Evolutionary conservation across 2,329 filamentous ascomycete species (phyloP).

Genomic region (Fusarium penzigii): DNA sequence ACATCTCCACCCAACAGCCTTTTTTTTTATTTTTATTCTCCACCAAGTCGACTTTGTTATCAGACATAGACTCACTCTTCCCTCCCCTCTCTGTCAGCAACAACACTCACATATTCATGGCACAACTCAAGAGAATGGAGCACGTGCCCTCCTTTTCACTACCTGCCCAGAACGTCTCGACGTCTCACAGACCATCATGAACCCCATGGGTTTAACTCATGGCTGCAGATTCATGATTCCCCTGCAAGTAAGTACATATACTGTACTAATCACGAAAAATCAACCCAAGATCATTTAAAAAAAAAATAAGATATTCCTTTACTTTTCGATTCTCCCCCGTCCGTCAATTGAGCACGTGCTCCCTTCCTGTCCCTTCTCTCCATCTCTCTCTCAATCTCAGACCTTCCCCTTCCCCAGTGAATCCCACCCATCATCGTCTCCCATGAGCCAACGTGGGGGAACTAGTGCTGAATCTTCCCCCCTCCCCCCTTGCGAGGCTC

Average conservation of each 20-base stretch:
- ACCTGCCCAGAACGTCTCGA: no score
- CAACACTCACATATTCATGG: no score
- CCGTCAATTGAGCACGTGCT: conserved; percentile 26
- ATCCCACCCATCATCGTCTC: conserved; percentile 30
- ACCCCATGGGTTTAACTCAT: no score
- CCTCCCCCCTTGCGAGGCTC: conserved; percentile 15
- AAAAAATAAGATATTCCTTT: conserved; percentile 1
- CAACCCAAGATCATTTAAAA: conserved; percentile 9
- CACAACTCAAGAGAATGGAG: no score
- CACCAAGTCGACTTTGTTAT: not conserved
- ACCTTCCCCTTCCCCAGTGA: conserved; percentile 6
- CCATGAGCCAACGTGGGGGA: conserved; percentile 29
- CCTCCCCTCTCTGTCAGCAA: no score
- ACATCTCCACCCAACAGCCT: not conserved
- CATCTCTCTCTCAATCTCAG: conserved; percentile 11
- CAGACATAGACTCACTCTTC: not conserved
- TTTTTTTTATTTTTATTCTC: not conserved
- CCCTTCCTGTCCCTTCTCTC: conserved; percentile 11
- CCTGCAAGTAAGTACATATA: no score
- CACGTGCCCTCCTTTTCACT: no score
- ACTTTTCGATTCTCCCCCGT: conserved; percentile 1
- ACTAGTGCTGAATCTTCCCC: no score
- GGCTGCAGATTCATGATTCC: no score
- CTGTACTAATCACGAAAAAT: no score
- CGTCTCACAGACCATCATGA: no score